Evolutionary conservation across 176 grass and related monocot genomes (phyloP), one percentile per base, ranked within the genome.

Genomic region (Aegilops umbellulata): DNA sequence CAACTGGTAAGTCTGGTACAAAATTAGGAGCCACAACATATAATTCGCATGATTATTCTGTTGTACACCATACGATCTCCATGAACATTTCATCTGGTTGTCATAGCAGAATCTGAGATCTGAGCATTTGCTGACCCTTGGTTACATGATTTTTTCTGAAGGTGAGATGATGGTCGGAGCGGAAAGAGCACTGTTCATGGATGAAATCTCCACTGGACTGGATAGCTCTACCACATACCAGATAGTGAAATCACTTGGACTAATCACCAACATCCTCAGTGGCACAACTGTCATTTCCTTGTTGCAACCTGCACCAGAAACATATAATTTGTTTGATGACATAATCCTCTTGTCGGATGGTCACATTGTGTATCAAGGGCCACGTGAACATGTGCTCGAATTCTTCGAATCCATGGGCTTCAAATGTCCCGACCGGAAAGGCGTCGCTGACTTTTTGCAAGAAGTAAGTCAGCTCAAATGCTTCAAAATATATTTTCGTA

Each of bases 151-250:
- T 46, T 78, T 30, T 62, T 17, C 1, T 53, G 42, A 88, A 93
- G 92, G 92, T 82, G 92, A 93, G 86, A 93, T 93, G 92, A 73
- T 93, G 55, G 92, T 90, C 19, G 92, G 92, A 82, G 86, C 92
- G 12, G 82, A 74, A 22, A 82, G 72, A 86, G 88, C 92, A 58
- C 30, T 93, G 68, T 93, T 93, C 82, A 93, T 93, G 88, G 91
- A 93, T 87, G 91, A 93, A 75, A 93, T 93, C 63, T 93, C 92
- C 29, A 93, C 92, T n/a, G 92, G 92, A 30, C 60, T 93, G 12
- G 92, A 93, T 49, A 90, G 85, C 92, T 93, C 88, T 17, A 93
- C 92, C 17, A 90, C 92, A 79, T 93, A 79, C 71, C 92, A 93
- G 69, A 93, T 93, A 78, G 88, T 90, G 30, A 90, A 87, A 69